A percentile compares a stretch with the other conserved stretches of the same genome.
These are phyloP conservation scores for Mycena maculata DNA, from an alignment of 768 basidiomycete species.

Conservation along the genomic window DNA sequence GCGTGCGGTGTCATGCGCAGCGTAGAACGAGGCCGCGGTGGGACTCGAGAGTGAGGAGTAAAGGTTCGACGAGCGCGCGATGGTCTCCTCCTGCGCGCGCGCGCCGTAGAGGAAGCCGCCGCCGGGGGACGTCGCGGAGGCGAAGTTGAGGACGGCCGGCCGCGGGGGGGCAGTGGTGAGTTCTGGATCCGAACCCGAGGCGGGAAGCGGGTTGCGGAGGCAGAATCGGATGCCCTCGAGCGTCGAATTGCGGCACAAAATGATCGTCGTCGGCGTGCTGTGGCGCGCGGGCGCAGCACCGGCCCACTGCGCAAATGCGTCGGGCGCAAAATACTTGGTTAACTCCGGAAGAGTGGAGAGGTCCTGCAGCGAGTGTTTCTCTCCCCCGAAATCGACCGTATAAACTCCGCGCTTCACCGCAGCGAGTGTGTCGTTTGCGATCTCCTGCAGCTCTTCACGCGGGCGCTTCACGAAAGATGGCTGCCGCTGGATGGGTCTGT, in stretches of 20 bases:
- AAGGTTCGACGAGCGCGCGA: conserved; percentile 66
- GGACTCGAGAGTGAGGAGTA: conserved; percentile 60
- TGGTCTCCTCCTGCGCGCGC: conserved; percentile 68
- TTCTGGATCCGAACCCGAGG: too few relatives aligned
- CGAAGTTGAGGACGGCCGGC: conserved; percentile 60
- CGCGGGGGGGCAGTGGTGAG: neutral
- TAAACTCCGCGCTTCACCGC: conserved; percentile 23
- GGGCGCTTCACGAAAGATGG: conserved; percentile 13
- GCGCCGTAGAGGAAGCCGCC: conserved; percentile 66
- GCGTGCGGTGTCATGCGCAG: conserved; percentile 52
- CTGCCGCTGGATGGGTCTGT: neutral
- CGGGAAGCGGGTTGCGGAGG: conserved; percentile 23
- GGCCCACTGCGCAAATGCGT: conserved; percentile 11
- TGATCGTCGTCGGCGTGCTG: neutral
- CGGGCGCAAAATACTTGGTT: neutral
- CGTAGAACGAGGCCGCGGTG: conserved; percentile 58
- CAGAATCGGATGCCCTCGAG: conserved; percentile 55
- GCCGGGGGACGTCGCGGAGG: conserved; percentile 65
- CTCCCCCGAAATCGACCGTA: neutral
- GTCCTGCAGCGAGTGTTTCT: conserved; percentile 9
- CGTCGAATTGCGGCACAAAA: conserved; percentile 53
- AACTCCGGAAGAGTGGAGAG: conserved; percentile 11
- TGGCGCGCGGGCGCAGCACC: neutral
- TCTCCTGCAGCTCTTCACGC: conserved; percentile 26
- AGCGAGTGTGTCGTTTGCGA: conserved; percentile 26